These are phyloP conservation scores for Pleurotus citrinopileatus DNA, from an alignment of 768 basidiomycete genomes.

Conservation along the genomic window DNA sequence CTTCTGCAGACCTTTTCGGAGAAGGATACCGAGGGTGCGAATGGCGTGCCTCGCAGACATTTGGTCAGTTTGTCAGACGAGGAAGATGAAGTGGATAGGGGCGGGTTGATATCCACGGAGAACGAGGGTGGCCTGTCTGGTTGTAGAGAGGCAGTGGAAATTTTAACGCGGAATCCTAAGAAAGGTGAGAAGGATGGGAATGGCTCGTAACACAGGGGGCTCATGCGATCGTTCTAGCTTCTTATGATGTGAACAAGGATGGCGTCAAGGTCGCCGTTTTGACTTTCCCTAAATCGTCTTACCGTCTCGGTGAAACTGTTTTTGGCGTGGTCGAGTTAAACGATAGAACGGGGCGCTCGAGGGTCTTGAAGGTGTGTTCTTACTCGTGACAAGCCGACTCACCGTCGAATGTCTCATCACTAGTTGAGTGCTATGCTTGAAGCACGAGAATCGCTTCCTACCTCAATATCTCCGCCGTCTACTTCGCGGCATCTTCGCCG, in stretches of 20 bases:
- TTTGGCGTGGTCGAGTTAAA: slow-evolving; percentile 89
- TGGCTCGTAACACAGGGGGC: background rate
- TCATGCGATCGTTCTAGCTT: slow-evolving; percentile 46
- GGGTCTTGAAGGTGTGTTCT: slow-evolving; percentile 79
- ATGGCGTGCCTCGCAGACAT: slow-evolving; percentile 13
- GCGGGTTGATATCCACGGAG: slow-evolving; percentile 25
- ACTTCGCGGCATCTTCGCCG: slow-evolving; percentile 57
- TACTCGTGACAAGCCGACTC: background rate
- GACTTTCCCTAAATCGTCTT: slow-evolving; percentile 90
- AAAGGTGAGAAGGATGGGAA: slow-evolving; percentile 56
- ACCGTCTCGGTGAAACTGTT: slow-evolving; percentile 90
- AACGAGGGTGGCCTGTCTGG: slow-evolving; percentile 49
- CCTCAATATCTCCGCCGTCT: slow-evolving; percentile 46
- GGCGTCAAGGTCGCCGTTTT: slow-evolving; percentile 86
- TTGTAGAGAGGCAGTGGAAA: slow-evolving; percentile 86
- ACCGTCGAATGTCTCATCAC: background rate
- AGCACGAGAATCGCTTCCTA: slow-evolving; percentile 81
- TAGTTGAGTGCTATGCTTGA: slow-evolving; percentile 89
- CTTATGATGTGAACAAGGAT: slow-evolving; percentile 95
- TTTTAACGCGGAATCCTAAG: slow-evolving; percentile 83
- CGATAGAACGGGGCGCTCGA: slow-evolving; percentile 56
- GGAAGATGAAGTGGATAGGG: slow-evolving; percentile 30
- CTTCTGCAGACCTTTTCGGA: slow-evolving; percentile 46
- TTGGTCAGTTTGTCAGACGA: slow-evolving; percentile 17
- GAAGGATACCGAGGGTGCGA: slow-evolving; percentile 16